Evolutionary conservation across 257 asterid species (phyloP), one percentile per base, ranked within the genome.

Genomic region (Fraxinus excelsior): DNA sequence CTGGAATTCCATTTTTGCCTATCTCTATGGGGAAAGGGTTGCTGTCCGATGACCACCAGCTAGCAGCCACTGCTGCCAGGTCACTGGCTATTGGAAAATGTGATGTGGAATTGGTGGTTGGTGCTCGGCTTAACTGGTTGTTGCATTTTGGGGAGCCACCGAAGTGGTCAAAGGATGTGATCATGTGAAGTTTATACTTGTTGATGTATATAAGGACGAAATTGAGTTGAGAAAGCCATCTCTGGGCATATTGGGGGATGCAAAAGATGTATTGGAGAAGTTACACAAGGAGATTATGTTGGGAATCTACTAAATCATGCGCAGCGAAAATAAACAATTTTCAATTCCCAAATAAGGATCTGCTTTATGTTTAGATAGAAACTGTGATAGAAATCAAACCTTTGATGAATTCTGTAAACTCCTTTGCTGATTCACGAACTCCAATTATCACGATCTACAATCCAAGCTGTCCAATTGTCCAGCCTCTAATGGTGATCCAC

Each of bases 11-110:
- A 2, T 92, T 94, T 75, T 76, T 94, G 82, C 98, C 97, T 1
- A 94, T 97, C 25, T 97, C 98, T 5, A 94, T 94, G 97, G 97
- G 96, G 46, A 94, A 94, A 58, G 98, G 97, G 16, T 76, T 94
- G 79, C 72, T 94, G 62, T 82, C 96, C 2, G 98, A 94, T 40
- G 83, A 87, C 3, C 97, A 94, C 60, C 97, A 94, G 76, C 82
- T 92, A 10, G 97, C 97, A 13, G 98, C 97, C 44, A 94, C 96
- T 0, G 97, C 97, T 7, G 96, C 97, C 1, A 82, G 98, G 67
- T 92, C 98, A 7, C 84, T 94, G 58, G 98, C 97, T 5, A 90
- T 94, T 2, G 97, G 98, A 49, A 94, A 88, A 84, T 94, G 97
- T 79, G 97, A 94, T 25, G 92, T 94, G 18, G 97, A 94, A 1